Evolutionary conservation across 2,329 filamentous ascomycete genomes (phyloP).

Genomic region (Botrytis pseudocinerea): DNA sequence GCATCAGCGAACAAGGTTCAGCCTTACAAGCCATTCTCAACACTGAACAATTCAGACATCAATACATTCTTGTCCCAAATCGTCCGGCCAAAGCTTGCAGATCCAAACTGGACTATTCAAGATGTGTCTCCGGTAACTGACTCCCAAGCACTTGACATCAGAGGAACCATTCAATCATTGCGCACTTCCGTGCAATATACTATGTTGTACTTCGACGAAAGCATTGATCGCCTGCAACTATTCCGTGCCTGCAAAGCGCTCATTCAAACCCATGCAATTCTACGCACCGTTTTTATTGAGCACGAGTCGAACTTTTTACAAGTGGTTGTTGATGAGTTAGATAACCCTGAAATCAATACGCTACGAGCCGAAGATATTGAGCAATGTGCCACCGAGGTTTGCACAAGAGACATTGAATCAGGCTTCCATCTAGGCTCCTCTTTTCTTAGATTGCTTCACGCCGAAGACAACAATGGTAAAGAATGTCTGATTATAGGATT

Average conservation of each 20-base stretch:
- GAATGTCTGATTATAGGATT: slow-evolving; percentile 46
- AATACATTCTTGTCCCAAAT: slow-evolving; percentile 42
- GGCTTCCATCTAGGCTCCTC: slow-evolving; percentile 44
- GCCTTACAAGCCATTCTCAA: slow-evolving; percentile 43
- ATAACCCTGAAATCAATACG: slow-evolving; percentile 36
- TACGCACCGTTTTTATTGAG: slow-evolving; percentile 45
- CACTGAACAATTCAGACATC: slow-evolving; percentile 40
- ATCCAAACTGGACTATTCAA: slow-evolving; percentile 43
- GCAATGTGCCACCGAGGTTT: slow-evolving; percentile 39
- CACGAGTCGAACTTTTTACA: slow-evolving; percentile 42
- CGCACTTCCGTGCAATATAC: slow-evolving; percentile 45
- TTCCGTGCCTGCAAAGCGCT: slow-evolving; percentile 37
- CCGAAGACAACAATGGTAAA: slow-evolving; percentile 31
- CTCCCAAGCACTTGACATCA: slow-evolving; percentile 46
- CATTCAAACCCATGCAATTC: slow-evolving; percentile 42
- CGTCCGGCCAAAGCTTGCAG: slow-evolving; percentile 43
- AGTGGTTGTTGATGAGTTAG: slow-evolving; percentile 42
- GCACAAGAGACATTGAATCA: slow-evolving; percentile 41
- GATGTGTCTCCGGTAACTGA: slow-evolving; percentile 45
- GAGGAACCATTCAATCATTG: slow-evolving; percentile 38
- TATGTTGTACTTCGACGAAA: slow-evolving; percentile 40
- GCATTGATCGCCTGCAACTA: slow-evolving; percentile 37
- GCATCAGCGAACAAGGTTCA: slow-evolving; percentile 29
- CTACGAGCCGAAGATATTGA: slow-evolving; percentile 38
- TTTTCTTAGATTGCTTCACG: slow-evolving; percentile 40